phyloP scores from a whole-genome alignment of 2,329 filamentous ascomycete genomes.

The Calycina herbarum region DNA sequence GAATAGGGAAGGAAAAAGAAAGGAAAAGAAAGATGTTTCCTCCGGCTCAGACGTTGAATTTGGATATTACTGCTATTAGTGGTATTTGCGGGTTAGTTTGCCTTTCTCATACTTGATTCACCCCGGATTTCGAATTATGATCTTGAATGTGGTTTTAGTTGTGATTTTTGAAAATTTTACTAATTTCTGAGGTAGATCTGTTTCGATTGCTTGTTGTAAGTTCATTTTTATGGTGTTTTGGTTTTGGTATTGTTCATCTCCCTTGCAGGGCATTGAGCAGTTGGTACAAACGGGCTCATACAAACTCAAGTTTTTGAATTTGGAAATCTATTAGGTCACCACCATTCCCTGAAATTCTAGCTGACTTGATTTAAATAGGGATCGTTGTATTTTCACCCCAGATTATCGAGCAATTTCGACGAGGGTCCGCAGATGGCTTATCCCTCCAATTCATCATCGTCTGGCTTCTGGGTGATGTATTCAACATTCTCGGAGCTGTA shows the following conservation, averaged over 20 bases:
- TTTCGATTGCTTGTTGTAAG: conserved; percentile 79
- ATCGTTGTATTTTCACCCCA: conserved; percentile 97
- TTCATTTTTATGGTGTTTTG: neutral
- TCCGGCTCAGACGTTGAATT: conserved; percentile 56
- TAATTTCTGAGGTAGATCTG: conserved; percentile 59
- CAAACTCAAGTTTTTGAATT: neutral
- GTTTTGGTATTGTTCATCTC: neutral
- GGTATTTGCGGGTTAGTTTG: conserved; percentile 77
- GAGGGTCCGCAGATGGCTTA: conserved; percentile 80
- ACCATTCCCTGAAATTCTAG: neutral
- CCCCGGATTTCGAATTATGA: neutral
- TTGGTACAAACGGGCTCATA: neutral
- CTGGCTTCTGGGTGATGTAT: conserved; percentile 92
- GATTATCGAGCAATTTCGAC: conserved; percentile 91
- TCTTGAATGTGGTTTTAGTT: neutral
- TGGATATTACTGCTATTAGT: conserved; percentile 87
- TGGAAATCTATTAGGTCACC: neutral
- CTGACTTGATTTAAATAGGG: conserved; percentile 51
- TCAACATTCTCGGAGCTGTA: conserved; percentile 92
- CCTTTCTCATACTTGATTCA: neutral
- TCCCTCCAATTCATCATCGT: conserved; percentile 90
- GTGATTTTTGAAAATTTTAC: neutral
- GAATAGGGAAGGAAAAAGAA: neutral
- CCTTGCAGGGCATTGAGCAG: neutral
- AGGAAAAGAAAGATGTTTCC: conserved; percentile 41